Base-by-base conservation (phyloP, 345 rosid genomes). In the Dipteronia dyeriana region DNA sequence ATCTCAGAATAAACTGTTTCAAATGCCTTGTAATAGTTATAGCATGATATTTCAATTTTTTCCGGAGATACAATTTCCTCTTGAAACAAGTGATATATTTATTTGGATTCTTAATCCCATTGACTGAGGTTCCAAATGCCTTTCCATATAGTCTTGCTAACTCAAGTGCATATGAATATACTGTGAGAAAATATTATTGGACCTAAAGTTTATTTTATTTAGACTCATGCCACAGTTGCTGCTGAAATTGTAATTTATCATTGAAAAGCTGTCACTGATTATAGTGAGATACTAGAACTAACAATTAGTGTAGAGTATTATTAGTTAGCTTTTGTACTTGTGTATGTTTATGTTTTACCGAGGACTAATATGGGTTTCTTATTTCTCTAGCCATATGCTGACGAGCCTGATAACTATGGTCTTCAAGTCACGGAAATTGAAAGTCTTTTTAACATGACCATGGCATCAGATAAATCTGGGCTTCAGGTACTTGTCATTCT, bases 341-440 rank as follows among this genome's bases (percentile, higher is more conserved):
- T 34, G 17, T 11, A 13, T 45, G 53, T 12, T 7, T 25, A 10
- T 31, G 19, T 51, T 65, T 60, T 49, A 34, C 22, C 63, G 49
- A 17, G 49, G 54, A 23, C 8, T 70, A 4, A 22, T 41, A 41
- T 41, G 10, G 45, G 5, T 8, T 68, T 41, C 20, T 59, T 43
- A 66, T 16, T 78, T 73, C 51, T 84, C 75, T 75, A 95, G 98
- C 93, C 94, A 29, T 95, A 95, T 78, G 38, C 77, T 23, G 88
- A 87, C 26, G 91, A 92, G 79, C 98, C 98, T 78, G 79, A 79
- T 60, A 91, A 91, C 83, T 72, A 63, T 81, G 98, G 98, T 76
- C 85, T 93, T 79, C 87, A 76, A 84, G 84, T 86, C 57, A 84
- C 84, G 80, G 93, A 91, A 79, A 76, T 68, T 31, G 89, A 88